Conservation (phyloP, 1,139 yeast genomes). For the Taphrina deformans region DNA sequence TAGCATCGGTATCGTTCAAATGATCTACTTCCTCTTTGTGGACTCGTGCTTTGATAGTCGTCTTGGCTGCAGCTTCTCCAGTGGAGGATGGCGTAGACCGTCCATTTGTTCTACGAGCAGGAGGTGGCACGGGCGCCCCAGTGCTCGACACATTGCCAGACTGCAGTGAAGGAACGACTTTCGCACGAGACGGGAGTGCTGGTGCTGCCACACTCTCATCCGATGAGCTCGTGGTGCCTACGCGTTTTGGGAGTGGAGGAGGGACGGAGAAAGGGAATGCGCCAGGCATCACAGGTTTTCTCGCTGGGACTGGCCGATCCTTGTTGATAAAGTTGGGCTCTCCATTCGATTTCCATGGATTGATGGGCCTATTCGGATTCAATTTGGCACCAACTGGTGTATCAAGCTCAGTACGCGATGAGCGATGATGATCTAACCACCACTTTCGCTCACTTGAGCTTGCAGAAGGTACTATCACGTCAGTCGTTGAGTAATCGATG, state of each 20-base stretch:
- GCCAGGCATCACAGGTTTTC: constrained; percentile 15
- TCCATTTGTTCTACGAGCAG: background rate
- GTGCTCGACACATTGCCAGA: background rate
- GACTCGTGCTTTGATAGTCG: background rate
- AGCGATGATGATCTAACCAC: constrained; percentile 84
- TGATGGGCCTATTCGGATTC: constrained; percentile 66
- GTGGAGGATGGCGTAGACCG: background rate
- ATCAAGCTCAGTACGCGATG: constrained; percentile 63
- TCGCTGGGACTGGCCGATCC: constrained; percentile 10
- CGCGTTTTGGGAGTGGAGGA: constrained; percentile 25
- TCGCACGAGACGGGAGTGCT: constrained; percentile 9
- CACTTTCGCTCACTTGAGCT: constrained; percentile 78
- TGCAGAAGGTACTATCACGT: constrained; percentile 70
- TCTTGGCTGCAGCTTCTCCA: background rate
- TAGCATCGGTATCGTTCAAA: background rate
- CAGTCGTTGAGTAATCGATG: background rate
- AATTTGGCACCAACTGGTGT: constrained; percentile 50
- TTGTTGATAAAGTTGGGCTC: constrained; percentile 49
- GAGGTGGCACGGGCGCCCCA: background rate
- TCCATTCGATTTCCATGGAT: constrained; percentile 62
- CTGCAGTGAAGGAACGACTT: background rate
- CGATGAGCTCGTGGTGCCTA: constrained; percentile 1
- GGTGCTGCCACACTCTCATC: background rate
- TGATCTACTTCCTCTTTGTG: background rate
- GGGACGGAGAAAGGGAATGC: constrained; percentile 1